These are phyloP conservation scores for Chytriomyces sp. DNA, from an alignment of 192 early-diverging fungal genomes.

Conservation along the genomic window DNA sequence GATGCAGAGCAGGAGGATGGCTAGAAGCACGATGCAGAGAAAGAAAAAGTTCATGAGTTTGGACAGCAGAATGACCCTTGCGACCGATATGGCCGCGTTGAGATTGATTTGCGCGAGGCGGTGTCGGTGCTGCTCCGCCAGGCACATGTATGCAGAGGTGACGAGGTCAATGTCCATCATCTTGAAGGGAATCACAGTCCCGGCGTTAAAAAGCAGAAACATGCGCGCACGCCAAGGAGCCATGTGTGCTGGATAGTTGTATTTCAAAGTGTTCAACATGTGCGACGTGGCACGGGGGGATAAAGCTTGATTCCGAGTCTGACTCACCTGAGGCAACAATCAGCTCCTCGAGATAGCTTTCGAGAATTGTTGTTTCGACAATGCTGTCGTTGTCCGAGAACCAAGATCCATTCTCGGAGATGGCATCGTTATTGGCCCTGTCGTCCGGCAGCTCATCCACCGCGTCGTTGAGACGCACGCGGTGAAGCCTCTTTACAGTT, in stretches of 20 bases:
- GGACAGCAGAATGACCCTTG: constrained; percentile 3
- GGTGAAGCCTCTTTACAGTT: too few species aligned
- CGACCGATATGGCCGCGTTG: constrained; percentile 2
- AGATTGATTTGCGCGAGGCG: constrained; percentile 14
- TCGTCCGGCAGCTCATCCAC: too few species aligned
- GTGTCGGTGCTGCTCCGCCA: neutral
- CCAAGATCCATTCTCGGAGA: too few species aligned
- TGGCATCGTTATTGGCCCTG: too few species aligned
- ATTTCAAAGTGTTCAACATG: too few species aligned
- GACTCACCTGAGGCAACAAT: constrained; percentile 6
- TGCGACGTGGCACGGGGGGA: too few species aligned
- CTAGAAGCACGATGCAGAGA: neutral
- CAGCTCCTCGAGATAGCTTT: constrained; percentile 16
- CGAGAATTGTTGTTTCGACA: constrained; percentile 12
- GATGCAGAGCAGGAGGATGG: constrained; percentile 31
- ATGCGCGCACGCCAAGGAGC: constrained; percentile 12
- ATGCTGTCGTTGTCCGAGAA: neutral
- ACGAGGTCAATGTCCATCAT: constrained; percentile 15
- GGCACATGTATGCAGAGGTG: constrained; percentile 9
- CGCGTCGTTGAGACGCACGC: too few species aligned
- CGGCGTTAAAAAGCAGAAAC: neutral
- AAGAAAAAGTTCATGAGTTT: constrained; percentile 20
- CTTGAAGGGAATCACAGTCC: constrained; percentile 4
- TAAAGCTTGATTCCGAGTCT: neutral
- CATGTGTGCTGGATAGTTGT: neutral